Evolutionary conservation across 352 stramenopile genomes (phyloP).

Genomic region (Globisporangium paroecandrum): DNA sequence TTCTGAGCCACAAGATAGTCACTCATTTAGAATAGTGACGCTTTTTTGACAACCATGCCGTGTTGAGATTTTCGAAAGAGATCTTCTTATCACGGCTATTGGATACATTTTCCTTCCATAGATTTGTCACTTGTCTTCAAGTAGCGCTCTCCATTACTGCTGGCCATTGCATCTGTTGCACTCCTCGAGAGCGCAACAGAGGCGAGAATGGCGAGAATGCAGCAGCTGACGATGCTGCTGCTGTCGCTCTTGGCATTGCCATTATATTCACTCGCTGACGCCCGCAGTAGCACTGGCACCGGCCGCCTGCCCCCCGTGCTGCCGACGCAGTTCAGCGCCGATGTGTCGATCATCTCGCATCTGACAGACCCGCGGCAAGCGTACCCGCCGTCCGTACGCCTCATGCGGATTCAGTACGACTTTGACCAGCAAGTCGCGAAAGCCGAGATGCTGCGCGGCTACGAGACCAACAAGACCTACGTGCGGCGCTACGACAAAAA

Average conservation of each 20-base stretch:
- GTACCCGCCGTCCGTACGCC: conserved; percentile 54
- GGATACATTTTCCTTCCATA: conserved; percentile 9
- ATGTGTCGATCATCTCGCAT: conserved; percentile 56
- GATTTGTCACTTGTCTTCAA: not conserved
- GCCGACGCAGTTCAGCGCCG: conserved; percentile 56
- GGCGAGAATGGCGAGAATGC: not conserved
- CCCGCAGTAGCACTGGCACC: not conserved
- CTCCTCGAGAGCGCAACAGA: not conserved
- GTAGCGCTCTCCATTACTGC: not conserved
- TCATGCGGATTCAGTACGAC: conserved; percentile 64
- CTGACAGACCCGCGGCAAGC: conserved; percentile 49
- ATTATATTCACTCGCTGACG: not conserved
- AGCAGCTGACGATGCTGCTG: not conserved
- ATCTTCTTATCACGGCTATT: not conserved
- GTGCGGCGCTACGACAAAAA: conserved; percentile 68
- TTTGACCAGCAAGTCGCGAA: conserved; percentile 51
- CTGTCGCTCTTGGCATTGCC: not conserved
- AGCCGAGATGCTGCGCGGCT: conserved; percentile 56
- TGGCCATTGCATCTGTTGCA: not conserved
- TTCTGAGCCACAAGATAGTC: conserved; percentile 16
- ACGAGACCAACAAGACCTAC: conserved; percentile 69
- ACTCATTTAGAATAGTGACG: conserved; percentile 1
- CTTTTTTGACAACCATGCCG: conserved; percentile 4
- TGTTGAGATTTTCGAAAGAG: not conserved
- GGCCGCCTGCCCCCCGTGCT: conserved; percentile 23